Evolutionary conservation across 2,329 filamentous ascomycete species (phyloP).

Genomic region (Chaetomium sp.): DNA sequence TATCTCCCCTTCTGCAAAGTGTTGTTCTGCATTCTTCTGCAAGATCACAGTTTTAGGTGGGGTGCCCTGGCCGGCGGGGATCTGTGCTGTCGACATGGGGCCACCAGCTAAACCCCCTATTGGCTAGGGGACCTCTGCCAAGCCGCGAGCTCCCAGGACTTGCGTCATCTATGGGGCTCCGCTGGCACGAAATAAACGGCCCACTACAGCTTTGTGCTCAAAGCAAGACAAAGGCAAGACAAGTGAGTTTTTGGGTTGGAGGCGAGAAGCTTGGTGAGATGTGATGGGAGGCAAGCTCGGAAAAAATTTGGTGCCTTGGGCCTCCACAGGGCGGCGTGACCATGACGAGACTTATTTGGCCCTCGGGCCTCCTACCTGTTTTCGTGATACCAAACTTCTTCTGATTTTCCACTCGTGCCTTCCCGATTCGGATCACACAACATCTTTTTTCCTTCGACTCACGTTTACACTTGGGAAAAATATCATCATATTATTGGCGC

Average conservation of each 20-base stretch:
- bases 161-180: slow-evolving; percentile 9
- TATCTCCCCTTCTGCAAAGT: too few species aligned
- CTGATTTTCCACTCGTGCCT: not conserved
- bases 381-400: too few species aligned
- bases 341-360: not conserved
- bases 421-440: not conserved
- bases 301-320: not conserved
- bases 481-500: not conserved
- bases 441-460: not conserved
- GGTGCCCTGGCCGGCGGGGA: not conserved
- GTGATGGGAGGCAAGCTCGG: not conserved
- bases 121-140: not conserved
- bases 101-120: not conserved
- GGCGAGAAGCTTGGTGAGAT: not conserved
- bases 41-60: not conserved
- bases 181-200: not conserved
- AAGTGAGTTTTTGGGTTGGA: not conserved
- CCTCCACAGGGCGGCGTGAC: slow-evolving; percentile 1
- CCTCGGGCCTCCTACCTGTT: too few species aligned
- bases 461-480: not conserved
- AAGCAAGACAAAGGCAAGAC: not conserved
- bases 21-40: too few species aligned
- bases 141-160: not conserved
- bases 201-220: slow-evolving; percentile 10
- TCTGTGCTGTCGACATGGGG: not conserved